These are phyloP conservation scores for Candida adriatica DNA, from an alignment of 805 yeast genomes.

Conservation along the genomic window DNA sequence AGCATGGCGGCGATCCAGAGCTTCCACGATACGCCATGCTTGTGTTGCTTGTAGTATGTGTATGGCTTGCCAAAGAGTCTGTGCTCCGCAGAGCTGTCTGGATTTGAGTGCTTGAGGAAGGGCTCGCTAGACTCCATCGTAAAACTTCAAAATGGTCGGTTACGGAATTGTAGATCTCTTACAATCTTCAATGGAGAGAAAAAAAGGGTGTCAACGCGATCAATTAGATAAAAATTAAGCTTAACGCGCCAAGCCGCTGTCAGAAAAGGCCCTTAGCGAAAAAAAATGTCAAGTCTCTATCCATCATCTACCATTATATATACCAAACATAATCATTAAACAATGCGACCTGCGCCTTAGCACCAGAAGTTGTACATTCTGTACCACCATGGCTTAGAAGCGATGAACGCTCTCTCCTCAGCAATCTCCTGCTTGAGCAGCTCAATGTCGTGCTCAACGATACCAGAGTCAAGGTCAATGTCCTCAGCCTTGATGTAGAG, in stretches of 20 bases:
- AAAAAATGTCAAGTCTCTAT: too few species aligned
- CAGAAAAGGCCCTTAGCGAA: too few species aligned
- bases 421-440: not conserved
- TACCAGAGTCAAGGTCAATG: constrained; percentile 58
- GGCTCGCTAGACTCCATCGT: too few species aligned
- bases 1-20: constrained; percentile 22
- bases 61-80: constrained; percentile 22
- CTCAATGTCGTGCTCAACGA: constrained; percentile 34
- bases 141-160: too few species aligned
- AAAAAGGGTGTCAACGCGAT: too few species aligned
- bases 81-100: constrained; percentile 11
- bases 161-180: too few species aligned
- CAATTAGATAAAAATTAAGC: too few species aligned
- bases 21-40: constrained; percentile 17
- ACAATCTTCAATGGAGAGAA: too few species aligned
- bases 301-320: too few species aligned
- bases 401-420: not conserved
- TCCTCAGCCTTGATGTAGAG: constrained; percentile 37
- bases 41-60: constrained; percentile 16
- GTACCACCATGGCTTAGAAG: not conserved
- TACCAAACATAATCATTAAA: not conserved
- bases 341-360: not conserved
- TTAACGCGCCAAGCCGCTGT: too few species aligned
- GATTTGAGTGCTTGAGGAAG: too few species aligned
- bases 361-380: not conserved